A percentile compares a stretch with the other conserved stretches of the same genome.
Conservation (phyloP, 495 filamentous ascomycete genomes). For the Hypoxylon fragiforme region DNA sequence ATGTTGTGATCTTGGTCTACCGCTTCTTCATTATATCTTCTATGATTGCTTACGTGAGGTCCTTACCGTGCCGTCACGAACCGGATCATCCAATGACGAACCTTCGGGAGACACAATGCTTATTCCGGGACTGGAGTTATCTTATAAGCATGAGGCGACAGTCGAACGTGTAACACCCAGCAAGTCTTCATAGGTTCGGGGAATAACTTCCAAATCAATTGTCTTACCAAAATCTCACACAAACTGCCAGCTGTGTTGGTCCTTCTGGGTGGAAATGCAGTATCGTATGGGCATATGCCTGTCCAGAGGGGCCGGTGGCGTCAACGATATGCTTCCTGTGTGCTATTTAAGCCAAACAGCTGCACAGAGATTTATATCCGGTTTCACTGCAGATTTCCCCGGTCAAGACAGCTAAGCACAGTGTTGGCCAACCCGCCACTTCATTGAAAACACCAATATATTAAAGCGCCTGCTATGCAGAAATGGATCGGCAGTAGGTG, state of each 20-base stretch:
- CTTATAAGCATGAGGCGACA: neutral
- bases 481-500: no score
- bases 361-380: neutral
- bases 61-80: neutral
- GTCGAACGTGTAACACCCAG: neutral
- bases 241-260: neutral
- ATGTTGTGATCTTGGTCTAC: neutral
- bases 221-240: neutral
- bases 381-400: neutral
- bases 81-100: neutral
- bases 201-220: neutral
- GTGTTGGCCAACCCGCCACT: no score
- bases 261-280: neutral
- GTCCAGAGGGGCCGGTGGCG: neutral
- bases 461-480: no score
- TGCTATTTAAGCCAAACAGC: neutral
- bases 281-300: neutral
- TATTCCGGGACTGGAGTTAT: slow-evolving; percentile 1
- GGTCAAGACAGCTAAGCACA: neutral
- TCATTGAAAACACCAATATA: no score
- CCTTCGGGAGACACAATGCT: neutral
- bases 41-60: neutral
- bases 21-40: neutral
- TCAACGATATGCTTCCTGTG: neutral
- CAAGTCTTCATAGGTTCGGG: neutral